Conservation (phyloP, 495 filamentous ascomycete species). For the Penicillium daleae region DNA sequence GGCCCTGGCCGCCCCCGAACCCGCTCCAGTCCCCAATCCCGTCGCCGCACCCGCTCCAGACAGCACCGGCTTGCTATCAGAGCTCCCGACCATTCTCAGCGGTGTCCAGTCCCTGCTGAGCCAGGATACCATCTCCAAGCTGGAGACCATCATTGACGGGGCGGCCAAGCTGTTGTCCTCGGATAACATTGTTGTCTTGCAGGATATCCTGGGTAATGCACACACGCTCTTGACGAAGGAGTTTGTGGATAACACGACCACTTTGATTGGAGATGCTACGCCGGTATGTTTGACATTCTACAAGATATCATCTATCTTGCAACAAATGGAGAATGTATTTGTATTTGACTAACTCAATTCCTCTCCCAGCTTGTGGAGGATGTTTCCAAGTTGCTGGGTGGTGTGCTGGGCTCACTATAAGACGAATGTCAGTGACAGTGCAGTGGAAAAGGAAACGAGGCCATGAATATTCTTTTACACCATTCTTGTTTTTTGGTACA, state of each 20-base stretch:
- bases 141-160: slow-evolving; percentile 43
- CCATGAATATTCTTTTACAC: background rate
- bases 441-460: slow-evolving; percentile 1
- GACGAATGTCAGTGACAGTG: background rate
- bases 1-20: slow-evolving; percentile 40
- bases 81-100: slow-evolving; percentile 30
- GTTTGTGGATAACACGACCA: slow-evolving; percentile 51
- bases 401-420: slow-evolving; percentile 33
- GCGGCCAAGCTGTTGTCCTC: slow-evolving; percentile 38
- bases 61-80: slow-evolving; percentile 29
- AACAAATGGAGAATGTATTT: no score
- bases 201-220: slow-evolving; percentile 39
- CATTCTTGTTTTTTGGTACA: slow-evolving; percentile 2
- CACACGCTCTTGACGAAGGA: slow-evolving; percentile 35
- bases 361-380: slow-evolving; percentile 34
- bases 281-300: slow-evolving; percentile 44
- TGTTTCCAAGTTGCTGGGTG: slow-evolving; percentile 40
- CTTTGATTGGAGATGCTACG: slow-evolving; percentile 54
- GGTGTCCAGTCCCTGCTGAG: slow-evolving; percentile 40
- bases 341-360: background rate
- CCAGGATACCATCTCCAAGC: slow-evolving; percentile 44
- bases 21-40: slow-evolving; percentile 20
- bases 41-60: slow-evolving; percentile 30
- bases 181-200: slow-evolving; percentile 37
- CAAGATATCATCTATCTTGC: no score